These are phyloP conservation scores for Pittosporum tobira DNA, from an alignment of 129 eudicot species.

Conservation along the genomic window DNA sequence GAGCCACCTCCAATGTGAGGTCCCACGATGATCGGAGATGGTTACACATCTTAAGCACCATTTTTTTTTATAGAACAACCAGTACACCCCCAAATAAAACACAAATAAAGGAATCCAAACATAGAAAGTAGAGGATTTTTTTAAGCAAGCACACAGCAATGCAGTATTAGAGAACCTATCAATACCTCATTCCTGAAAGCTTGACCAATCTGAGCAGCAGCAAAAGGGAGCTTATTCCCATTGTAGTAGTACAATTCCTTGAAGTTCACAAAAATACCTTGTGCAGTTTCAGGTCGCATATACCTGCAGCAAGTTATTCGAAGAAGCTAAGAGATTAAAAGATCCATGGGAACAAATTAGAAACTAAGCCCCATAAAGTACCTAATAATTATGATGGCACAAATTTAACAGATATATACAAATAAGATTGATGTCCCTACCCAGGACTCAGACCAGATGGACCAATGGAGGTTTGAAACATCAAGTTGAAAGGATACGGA, in stretches of 20 bases:
- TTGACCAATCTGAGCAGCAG: conserved; percentile 98
- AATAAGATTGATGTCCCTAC: conserved; percentile 16
- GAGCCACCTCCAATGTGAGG: no score
- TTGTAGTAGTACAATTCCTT: conserved; percentile 88
- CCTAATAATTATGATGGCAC: no score
- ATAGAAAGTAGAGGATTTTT: no score
- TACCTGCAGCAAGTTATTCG: conserved; percentile 28
- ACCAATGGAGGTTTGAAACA: conserved; percentile 74
- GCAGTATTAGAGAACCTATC: neutral
- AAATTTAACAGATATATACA: no score
- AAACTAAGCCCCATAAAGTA: neutral
- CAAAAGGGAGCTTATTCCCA: conserved; percentile 94
- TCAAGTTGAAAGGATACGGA: conserved; percentile 59
- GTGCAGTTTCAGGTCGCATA: conserved; percentile 73
- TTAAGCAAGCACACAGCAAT: neutral
- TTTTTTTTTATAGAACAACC: no score
- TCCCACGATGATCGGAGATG: no score
- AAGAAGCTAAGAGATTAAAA: neutral
- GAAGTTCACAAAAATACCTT: conserved; percentile 73
- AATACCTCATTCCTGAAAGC: conserved; percentile 64
- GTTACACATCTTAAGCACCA: no score
- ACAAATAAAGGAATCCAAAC: no score
- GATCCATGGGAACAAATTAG: neutral
- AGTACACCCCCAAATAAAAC: no score
- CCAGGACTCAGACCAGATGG: conserved; percentile 53